Evolutionary conservation across 176 grass and related monocot genomes (phyloP).

Genomic region (Oryza rufipogon): DNA sequence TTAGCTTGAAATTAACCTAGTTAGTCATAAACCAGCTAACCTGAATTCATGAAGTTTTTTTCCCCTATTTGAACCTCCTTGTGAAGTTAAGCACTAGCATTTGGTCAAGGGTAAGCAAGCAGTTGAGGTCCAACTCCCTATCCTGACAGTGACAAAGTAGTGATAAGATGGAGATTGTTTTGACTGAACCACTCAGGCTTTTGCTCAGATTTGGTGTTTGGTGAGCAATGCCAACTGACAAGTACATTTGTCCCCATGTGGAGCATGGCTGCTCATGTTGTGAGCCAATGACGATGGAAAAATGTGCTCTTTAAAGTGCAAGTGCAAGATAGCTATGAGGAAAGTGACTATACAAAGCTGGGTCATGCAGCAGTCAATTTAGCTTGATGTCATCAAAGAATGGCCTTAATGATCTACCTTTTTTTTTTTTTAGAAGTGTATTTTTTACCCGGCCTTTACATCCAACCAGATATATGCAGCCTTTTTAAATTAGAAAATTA

Average conservation of each 20-base stretch:
- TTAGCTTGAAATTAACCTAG: constrained; percentile 1
- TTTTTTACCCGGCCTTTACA: too few relatives aligned
- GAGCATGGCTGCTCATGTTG: not conserved
- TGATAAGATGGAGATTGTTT: constrained; percentile 50
- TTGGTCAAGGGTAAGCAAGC: constrained; percentile 35
- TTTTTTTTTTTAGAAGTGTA: too few relatives aligned
- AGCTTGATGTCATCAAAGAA: constrained; percentile 27
- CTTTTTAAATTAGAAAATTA: too few relatives aligned
- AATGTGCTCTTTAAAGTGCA: constrained; percentile 6
- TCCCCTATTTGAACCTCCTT: constrained; percentile 36
- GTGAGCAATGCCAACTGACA: constrained; percentile 30
- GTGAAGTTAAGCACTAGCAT: constrained; percentile 38
- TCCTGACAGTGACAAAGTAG: constrained; percentile 37
- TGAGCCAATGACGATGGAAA: not conserved
- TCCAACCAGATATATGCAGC: too few relatives aligned
- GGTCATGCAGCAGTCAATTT: not conserved
- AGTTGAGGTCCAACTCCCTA: constrained; percentile 38
- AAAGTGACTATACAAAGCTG: not conserved
- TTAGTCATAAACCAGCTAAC: constrained; percentile 8
- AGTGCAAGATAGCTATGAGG: constrained; percentile 21
- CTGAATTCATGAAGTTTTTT: not conserved
- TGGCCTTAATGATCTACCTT: not conserved
- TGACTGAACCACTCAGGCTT: constrained; percentile 38
- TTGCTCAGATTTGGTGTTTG: constrained; percentile 31
- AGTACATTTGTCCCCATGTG: constrained; percentile 33